Conservation (phyloP, 139 green algal genomes). For the Chlorella ohadii region DNA sequence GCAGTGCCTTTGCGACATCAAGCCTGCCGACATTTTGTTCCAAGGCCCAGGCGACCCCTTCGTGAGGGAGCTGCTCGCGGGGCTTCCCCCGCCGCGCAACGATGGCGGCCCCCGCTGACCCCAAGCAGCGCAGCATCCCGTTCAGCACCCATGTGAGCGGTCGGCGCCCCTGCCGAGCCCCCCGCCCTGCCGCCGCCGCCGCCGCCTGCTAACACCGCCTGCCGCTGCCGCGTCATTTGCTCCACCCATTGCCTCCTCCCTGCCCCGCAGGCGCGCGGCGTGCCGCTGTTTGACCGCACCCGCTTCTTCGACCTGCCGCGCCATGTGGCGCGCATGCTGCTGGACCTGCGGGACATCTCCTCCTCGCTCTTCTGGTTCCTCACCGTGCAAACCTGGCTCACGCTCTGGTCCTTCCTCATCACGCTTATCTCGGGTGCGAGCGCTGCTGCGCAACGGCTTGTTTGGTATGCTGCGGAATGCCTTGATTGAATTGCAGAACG, state of each 20-base stretch:
- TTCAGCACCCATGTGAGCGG: conserved; percentile 22
- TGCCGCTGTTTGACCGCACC: conserved; percentile 43
- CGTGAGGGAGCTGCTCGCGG: no score
- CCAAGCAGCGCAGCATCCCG: neutral
- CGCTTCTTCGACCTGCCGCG: conserved; percentile 28
- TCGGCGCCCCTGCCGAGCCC: no score
- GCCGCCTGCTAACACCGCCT: neutral
- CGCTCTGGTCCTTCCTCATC: conserved; percentile 35
- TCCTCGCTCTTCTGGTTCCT: conserved; percentile 48
- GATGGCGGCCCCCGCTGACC: no score
- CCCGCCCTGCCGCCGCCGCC: neutral
- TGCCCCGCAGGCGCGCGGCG: conserved; percentile 36
- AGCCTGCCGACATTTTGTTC: no score
- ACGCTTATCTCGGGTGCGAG: conserved; percentile 37
- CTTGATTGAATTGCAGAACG: no score
- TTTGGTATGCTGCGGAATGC: no score
- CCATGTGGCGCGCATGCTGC: conserved; percentile 26
- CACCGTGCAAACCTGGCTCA: conserved; percentile 47
- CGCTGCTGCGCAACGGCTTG: no score
- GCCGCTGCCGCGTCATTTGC: neutral
- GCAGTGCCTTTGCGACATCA: no score
- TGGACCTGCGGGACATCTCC: conserved; percentile 47
- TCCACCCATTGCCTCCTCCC: neutral
- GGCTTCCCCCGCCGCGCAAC: no score
- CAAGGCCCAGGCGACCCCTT: no score